These are phyloP conservation scores for Inga oerstediana DNA, from an alignment of 306 rosid genomes.

Conservation along the genomic window DNA sequence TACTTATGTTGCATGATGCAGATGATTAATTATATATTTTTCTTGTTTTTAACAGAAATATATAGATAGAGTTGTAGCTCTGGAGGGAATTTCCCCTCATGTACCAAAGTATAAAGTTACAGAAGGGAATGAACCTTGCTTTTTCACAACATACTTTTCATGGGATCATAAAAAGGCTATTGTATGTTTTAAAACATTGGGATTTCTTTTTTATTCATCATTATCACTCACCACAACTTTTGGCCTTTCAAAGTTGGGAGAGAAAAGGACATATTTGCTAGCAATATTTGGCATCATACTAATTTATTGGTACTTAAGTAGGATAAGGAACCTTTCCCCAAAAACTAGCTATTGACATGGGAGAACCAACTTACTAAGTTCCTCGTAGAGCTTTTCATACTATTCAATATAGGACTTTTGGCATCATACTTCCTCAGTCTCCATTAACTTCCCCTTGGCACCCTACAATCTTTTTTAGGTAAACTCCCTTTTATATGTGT, in stretches of 20 bases:
- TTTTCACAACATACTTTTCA: constrained; percentile 89
- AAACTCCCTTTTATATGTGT: too few relatives aligned
- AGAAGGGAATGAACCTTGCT: constrained; percentile 97
- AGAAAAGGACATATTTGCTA: not conserved
- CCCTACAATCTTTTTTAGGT: too few relatives aligned
- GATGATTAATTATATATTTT: constrained; percentile 23
- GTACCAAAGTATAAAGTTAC: constrained; percentile 90
- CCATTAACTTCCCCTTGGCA: too few relatives aligned
- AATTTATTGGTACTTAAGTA: too few relatives aligned
- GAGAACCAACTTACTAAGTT: too few relatives aligned
- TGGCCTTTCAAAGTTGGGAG: constrained; percentile 7
- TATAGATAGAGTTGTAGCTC: constrained; percentile 78
- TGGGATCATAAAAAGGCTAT: constrained; percentile 85
- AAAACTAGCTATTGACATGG: too few relatives aligned
- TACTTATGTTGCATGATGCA: constrained; percentile 7
- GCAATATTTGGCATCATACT: not conserved
- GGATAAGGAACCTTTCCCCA: too few relatives aligned
- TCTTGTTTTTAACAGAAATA: constrained; percentile 60
- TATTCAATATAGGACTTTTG: too few relatives aligned
- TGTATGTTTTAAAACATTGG: constrained; percentile 55
- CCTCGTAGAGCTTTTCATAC: too few relatives aligned
- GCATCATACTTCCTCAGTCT: too few relatives aligned
- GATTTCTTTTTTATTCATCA: not conserved
- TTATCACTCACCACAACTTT: constrained; percentile 7
- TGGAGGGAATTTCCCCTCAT: constrained; percentile 79